Percentiles rank a stretch among this genome's conserved stretches.
phyloP scores from a whole-genome alignment of 2,329 filamentous ascomycete species.

The Drechslerella dactyloides region DNA sequence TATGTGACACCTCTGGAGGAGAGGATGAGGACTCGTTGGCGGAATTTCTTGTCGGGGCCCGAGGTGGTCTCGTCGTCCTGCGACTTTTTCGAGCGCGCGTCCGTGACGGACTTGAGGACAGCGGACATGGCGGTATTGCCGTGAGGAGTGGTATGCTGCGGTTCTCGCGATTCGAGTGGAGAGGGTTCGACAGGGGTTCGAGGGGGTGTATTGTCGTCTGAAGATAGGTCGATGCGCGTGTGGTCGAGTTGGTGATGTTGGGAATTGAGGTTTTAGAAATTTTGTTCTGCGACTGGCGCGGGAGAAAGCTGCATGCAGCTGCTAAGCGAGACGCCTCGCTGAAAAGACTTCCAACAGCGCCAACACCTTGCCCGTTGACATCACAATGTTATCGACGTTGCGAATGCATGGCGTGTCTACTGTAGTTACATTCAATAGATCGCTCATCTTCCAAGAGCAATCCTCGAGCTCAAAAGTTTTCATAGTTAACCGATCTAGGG shows the following conservation, averaged over 20 bases:
- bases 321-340: neutral
- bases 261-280: neutral
- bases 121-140: slow-evolving; percentile 66
- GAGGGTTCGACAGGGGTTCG: neutral
- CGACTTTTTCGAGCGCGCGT: slow-evolving; percentile 62
- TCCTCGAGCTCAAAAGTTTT: no score
- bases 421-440: no score
- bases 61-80: slow-evolving; percentile 62
- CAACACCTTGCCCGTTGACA: neutral
- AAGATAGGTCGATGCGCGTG: neutral
- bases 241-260: neutral
- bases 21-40: slow-evolving; percentile 82
- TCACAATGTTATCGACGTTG: neutral
- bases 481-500: no score
- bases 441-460: no score
- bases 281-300: slow-evolving; percentile 1
- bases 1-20: slow-evolving; percentile 92
- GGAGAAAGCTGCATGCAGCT: neutral
- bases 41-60: slow-evolving; percentile 67
- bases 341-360: neutral
- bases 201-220: neutral
- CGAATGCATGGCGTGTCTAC: no score
- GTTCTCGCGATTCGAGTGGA: neutral
- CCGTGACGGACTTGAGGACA: slow-evolving; percentile 77
- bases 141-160: slow-evolving; percentile 1